phyloP scores from a whole-genome alignment of 306 rosid genomes.

The Vachellia collinsii region DNA sequence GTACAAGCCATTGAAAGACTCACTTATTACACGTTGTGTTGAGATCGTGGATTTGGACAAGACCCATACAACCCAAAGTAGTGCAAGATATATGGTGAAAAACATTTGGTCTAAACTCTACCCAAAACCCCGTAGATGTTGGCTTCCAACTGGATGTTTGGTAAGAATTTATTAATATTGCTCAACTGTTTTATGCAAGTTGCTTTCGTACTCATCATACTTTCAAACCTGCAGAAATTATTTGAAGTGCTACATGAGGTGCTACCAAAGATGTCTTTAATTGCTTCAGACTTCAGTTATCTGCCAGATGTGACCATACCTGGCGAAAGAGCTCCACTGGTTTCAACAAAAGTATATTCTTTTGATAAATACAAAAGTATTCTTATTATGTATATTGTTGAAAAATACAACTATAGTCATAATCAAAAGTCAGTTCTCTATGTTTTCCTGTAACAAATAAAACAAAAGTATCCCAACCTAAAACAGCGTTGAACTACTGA shows the following conservation, averaged over 20 bases:
- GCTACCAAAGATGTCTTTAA: constrained; percentile 95
- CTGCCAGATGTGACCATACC: constrained; percentile 85
- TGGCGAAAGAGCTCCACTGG: constrained; percentile 97
- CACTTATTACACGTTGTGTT: constrained; percentile 69
- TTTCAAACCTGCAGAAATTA: constrained; percentile 64
- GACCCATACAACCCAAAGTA: constrained; percentile 44
- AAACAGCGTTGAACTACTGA: neutral
- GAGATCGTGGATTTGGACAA: constrained; percentile 68
- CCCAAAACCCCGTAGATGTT: constrained; percentile 86
- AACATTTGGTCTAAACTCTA: constrained; percentile 80
- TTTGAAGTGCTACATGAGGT: constrained; percentile 80
- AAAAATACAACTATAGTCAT: constrained; percentile 17
- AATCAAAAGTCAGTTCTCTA: constrained; percentile 29
- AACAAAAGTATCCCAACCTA: neutral
- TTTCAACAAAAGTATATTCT: constrained; percentile 80
- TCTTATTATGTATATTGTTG: constrained; percentile 16
- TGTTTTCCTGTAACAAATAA: constrained; percentile 10
- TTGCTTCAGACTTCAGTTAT: constrained; percentile 92
- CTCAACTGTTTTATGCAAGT: constrained; percentile 18
- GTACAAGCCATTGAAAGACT: constrained; percentile 81
- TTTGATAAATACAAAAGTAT: neutral
- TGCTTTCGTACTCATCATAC: constrained; percentile 32
- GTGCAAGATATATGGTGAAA: constrained; percentile 51
- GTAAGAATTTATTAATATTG: constrained; percentile 51
- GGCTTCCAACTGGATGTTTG: constrained; percentile 98